Conservation (phyloP, 73 alveolate genomes). For the Paramecium sonneborni region DNA sequence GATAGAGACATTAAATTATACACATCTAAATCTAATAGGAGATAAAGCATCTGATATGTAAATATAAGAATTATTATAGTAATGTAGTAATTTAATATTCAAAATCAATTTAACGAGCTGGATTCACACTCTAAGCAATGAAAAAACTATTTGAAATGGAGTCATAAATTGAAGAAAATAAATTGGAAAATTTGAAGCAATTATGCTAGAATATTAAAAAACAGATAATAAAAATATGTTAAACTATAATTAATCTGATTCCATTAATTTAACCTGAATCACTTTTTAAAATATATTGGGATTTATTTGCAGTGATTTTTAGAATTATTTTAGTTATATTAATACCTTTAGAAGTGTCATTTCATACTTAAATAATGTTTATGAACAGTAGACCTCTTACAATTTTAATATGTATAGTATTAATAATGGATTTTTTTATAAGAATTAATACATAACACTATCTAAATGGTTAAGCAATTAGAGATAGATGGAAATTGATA, state of each 20-base stretch:
- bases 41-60: constrained; percentile 43
- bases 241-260: background rate
- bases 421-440: background rate
- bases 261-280: background rate
- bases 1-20: background rate
- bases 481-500: background rate
- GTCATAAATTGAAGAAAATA: background rate
- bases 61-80: background rate
- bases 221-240: background rate
- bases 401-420: background rate
- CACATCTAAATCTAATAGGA: background rate
- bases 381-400: background rate
- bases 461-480: background rate
- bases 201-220: background rate
- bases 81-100: background rate
- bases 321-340: background rate
- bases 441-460: background rate
- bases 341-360: background rate
- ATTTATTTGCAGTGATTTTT: background rate
- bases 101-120: background rate
- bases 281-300: background rate
- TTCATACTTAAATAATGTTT: background rate
- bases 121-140: background rate
- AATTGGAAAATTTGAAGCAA: background rate
- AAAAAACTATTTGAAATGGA: background rate